Percentiles rank a stretch among this genome's conserved stretches.
Evolutionary conservation across 805 yeast genomes (phyloP).

Genomic region (Kodamaea kaohsiungensis): DNA sequence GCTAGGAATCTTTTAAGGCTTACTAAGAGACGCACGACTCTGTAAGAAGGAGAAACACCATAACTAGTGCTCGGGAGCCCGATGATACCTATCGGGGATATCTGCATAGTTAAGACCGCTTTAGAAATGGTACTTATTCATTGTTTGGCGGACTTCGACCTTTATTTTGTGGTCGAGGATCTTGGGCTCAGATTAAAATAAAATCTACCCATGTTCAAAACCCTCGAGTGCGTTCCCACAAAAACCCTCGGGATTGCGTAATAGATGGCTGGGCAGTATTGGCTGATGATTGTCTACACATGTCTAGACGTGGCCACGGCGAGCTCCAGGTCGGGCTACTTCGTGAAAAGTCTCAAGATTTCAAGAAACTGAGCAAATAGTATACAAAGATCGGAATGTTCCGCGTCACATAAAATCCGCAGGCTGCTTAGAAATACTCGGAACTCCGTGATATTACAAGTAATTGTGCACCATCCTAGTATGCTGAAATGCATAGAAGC

Average conservation of each 20-base stretch:
- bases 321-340: no score
- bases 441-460: neutral
- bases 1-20: no score
- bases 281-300: no score
- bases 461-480: neutral
- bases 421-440: neutral
- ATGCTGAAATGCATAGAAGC: neutral
- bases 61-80: neutral
- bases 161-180: neutral
- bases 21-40: no score
- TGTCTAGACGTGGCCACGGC: no score
- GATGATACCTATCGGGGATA: neutral
- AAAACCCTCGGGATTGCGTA: no score
- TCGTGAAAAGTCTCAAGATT: no score
- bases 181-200: neutral
- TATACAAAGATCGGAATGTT: neutral
- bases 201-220: neutral
- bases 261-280: no score
- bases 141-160: neutral
- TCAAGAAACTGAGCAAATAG: no score
- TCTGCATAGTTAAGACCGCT: neutral
- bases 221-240: neutral
- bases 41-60: no score
- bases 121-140: no score
- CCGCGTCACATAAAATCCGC: neutral